Percentiles rank a stretch among this genome's conserved stretches.
phyloP scores from a whole-genome alignment of 2,329 filamentous ascomycete species.

The Fusarium agapanthi region DNA sequence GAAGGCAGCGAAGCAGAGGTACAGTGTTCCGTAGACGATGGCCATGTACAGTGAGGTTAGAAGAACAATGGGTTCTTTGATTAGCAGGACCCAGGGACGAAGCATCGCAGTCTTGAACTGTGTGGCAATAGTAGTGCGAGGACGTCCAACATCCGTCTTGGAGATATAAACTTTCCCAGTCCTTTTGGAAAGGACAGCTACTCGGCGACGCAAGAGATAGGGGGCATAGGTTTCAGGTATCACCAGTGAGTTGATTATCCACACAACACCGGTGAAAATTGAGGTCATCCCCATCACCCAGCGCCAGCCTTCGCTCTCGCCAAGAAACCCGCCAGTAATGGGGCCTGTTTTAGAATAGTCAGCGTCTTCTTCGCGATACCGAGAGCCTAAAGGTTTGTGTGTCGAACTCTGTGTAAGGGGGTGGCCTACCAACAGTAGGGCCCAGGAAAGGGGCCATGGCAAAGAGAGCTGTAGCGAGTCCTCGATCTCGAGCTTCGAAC shows the following conservation, averaged over 20 bases:
- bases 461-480: too few relatives aligned
- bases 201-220: constrained; percentile 62
- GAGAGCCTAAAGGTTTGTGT: neutral
- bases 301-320: constrained; percentile 67
- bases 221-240: constrained; percentile 71
- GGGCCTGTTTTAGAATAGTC: constrained; percentile 52
- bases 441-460: constrained; percentile 56
- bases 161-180: constrained; percentile 66
- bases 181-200: constrained; percentile 57
- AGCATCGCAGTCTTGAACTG: constrained; percentile 66
- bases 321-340: constrained; percentile 70
- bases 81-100: constrained; percentile 71
- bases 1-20: constrained; percentile 64
- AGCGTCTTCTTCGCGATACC: neutral
- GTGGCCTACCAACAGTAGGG: constrained; percentile 57
- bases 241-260: constrained; percentile 59
- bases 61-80: constrained; percentile 73
- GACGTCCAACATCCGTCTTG: constrained; percentile 55
- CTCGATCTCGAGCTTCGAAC: constrained; percentile 49
- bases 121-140: constrained; percentile 53
- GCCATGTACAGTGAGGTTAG: constrained; percentile 58
- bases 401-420: too few relatives aligned
- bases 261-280: constrained; percentile 67
- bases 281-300: constrained; percentile 72
- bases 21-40: constrained; percentile 58